Percentiles rank a stretch among this genome's conserved stretches.
These are phyloP conservation scores for Plasmodium cynomolgi DNA, from an alignment of 169 alveolate genomes.

Conservation along the genomic window DNA sequence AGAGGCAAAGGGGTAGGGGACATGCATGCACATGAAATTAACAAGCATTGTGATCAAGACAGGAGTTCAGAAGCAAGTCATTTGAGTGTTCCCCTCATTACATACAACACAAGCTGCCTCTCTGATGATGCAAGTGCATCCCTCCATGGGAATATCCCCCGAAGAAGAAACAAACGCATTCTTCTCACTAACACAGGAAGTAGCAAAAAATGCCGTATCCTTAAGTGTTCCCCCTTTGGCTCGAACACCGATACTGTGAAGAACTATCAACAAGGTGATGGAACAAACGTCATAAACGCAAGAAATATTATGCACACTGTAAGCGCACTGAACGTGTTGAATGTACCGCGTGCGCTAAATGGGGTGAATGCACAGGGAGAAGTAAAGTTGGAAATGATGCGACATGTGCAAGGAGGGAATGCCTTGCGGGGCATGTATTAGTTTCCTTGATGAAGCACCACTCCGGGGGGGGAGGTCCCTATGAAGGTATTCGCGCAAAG, in stretches of 20 bases:
- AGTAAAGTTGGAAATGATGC: neutral
- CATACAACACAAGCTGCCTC: neutral
- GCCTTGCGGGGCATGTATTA: neutral
- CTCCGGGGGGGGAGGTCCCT: neutral
- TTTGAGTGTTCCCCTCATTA: neutral
- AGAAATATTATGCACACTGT: neutral
- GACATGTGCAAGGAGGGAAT: neutral
- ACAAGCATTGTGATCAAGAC: neutral
- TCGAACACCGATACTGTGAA: neutral
- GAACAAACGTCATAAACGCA: neutral
- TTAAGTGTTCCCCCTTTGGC: neutral
- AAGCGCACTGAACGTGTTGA: neutral
- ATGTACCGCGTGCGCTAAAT: too few relatives aligned
- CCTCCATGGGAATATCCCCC: neutral
- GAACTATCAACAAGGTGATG: neutral
- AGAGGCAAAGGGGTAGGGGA: neutral
- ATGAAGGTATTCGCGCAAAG: neutral
- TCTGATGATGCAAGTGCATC: neutral
- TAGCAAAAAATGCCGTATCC: neutral
- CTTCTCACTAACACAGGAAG: neutral
- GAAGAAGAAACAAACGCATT: neutral
- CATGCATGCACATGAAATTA: neutral
- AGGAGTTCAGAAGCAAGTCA: neutral
- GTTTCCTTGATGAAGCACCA: neutral
- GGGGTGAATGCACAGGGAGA: neutral